These are phyloP conservation scores for Candida peoriensis DNA, from an alignment of 805 yeast species.

Conservation along the genomic window DNA sequence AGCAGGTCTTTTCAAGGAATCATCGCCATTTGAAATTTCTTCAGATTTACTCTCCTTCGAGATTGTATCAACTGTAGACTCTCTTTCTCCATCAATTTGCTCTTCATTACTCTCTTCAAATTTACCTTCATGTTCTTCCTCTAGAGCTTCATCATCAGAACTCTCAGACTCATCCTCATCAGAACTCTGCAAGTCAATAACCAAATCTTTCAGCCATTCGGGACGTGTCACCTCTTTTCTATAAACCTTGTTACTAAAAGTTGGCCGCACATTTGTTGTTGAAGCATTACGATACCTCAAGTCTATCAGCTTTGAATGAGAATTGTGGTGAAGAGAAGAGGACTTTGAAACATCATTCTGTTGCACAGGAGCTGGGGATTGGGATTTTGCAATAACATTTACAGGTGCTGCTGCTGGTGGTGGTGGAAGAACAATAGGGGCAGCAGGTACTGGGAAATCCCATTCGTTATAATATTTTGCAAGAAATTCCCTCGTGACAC, in stretches of 20 bases:
- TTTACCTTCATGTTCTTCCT: neutral
- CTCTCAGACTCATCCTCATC: conserved; percentile 14
- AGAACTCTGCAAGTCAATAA: conserved; percentile 19
- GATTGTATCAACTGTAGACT: too few relatives aligned
- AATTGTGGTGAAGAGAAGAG: neutral
- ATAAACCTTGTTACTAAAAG: conserved; percentile 13
- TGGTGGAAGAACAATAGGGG: neutral
- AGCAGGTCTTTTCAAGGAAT: too few relatives aligned
- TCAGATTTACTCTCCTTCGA: too few relatives aligned
- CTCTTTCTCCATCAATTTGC: too few relatives aligned
- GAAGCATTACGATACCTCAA: conserved; percentile 1
- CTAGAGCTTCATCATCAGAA: conserved; percentile 5
- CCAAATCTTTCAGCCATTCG: conserved; percentile 22
- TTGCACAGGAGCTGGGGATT: neutral
- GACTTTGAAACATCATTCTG: neutral
- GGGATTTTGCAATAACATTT: neutral
- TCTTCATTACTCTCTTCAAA: conserved; percentile 1
- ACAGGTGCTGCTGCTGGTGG: neutral
- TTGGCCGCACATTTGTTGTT: conserved; percentile 4
- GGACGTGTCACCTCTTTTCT: conserved; percentile 14
- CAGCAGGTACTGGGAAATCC: conserved; percentile 17
- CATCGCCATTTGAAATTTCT: too few relatives aligned
- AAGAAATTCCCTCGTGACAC: conserved; percentile 15
- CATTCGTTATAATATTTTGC: conserved; percentile 13
- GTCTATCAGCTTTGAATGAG: neutral